phyloP scores from a whole-genome alignment of 768 basidiomycete genomes.

The Boletus rex-veris region DNA sequence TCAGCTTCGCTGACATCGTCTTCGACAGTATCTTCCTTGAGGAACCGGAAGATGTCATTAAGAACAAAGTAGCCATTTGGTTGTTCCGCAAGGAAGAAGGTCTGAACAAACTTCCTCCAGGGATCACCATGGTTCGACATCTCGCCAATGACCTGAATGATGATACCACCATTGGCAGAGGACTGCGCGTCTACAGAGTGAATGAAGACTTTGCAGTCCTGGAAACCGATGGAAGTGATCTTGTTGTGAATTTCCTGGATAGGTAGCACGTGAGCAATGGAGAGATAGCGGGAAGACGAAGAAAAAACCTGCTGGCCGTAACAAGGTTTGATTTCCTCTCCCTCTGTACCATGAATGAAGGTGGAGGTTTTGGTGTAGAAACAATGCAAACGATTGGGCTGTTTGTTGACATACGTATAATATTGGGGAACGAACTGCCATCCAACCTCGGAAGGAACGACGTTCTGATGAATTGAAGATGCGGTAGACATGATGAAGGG shows the following conservation, averaged over 20 bases:
- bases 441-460: conserved; percentile 92
- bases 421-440: conserved; percentile 99
- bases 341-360: conserved; percentile 96
- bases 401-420: conserved; percentile 98
- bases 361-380: conserved; percentile 99
- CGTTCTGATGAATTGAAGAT: conserved; percentile 52
- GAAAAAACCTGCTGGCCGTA: conserved; percentile 84
- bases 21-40: conserved; percentile 92
- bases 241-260: conserved; percentile 92
- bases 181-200: conserved; percentile 98
- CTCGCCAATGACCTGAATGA: conserved; percentile 99
- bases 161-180: conserved; percentile 91
- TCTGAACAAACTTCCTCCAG: conserved; percentile 99
- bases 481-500: conserved; percentile 39
- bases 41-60: conserved; percentile 99
- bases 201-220: conserved; percentile 98
- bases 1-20: conserved; percentile 60
- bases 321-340: conserved; percentile 87
- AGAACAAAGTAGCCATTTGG: conserved; percentile 99
- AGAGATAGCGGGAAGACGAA: conserved; percentile 1
- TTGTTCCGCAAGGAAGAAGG: conserved; percentile 99
- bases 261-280: conserved; percentile 3
- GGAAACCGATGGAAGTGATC: conserved; percentile 89
- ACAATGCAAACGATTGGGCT: conserved; percentile 93
- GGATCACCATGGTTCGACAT: conserved; percentile 90